Evolutionary conservation across 2,329 filamentous ascomycete species (phyloP), one percentile per base, ranked within the genome.

Genomic region (Sclerotinia nivalis): DNA sequence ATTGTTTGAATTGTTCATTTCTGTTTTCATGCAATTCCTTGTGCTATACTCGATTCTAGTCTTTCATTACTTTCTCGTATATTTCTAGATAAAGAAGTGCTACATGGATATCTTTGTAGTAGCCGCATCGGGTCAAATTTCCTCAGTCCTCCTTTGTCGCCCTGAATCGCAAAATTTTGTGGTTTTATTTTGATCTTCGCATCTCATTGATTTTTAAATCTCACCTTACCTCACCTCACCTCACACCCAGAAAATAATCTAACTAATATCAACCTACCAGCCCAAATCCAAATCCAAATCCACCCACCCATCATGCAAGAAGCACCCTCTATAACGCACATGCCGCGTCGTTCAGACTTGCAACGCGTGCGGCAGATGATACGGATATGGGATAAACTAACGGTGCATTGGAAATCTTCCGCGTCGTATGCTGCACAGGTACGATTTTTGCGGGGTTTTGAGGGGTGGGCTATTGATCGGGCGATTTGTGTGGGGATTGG

Each of bases 401-500:
- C 10, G 7, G 12, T 15, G 1, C 7, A 18, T 4, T 62, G 60
- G 60, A 18, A 37, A n/a, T 6, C 20, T 0, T 62, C 45, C 28
- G 45, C 1, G 1, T 20, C 18, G 7, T 50, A 40, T n/a, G 1
- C 4, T 12, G 22, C 37, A 10, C 60, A 64, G 10, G 22, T 5
- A 9, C 1, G 5, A 0, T 62, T 37, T 37, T n/a, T 62, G 8
- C 28, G 28, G 54, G 6, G 34, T 13, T 40, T 20, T n/a, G 15
- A 28, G 20, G 4, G 22, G 12, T 45, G 34, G 7, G 12, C 18
- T 4, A 20, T 64, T n/a, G 22, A 40, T 12, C 9, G 28, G 22
- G 60, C 60, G 31, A 6, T 64, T 2, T 64, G 60, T 64, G 9
- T 64, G 7, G 60, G 60, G 22, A 37, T 64, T 25, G 13, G 20